phyloP scores from a whole-genome alignment of 129 eudicot genomes.

The Kitagawia praeruptora region DNA sequence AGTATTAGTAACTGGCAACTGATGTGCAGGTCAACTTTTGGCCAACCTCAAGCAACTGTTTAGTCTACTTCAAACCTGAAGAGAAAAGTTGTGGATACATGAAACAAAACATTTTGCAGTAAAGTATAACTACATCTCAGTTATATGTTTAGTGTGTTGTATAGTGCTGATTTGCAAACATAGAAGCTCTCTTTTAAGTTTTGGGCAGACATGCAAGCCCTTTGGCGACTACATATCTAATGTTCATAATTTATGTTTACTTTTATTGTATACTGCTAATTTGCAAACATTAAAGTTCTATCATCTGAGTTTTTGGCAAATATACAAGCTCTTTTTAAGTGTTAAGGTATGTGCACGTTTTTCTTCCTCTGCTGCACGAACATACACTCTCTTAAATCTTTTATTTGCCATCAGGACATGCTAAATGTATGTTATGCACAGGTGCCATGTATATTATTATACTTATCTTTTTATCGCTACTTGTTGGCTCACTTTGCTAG shows the following conservation, averaged over 20 bases:
- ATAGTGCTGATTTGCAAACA: background rate
- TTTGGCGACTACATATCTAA: background rate
- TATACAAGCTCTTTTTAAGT: background rate
- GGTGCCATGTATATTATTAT: too few species aligned
- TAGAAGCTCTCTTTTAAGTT: background rate
- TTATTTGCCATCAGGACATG: too few species aligned
- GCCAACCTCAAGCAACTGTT: constrained; percentile 53
- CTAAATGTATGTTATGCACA: too few species aligned
- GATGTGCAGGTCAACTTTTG: constrained; percentile 71
- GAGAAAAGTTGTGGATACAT: constrained; percentile 44
- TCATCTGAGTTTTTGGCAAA: background rate
- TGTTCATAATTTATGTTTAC: background rate
- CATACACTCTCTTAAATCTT: too few species aligned
- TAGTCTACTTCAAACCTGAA: constrained; percentile 32
- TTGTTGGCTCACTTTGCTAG: too few species aligned
- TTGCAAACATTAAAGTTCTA: too few species aligned
- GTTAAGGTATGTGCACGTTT: too few species aligned
- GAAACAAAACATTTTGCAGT: background rate
- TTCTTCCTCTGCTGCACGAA: too few species aligned
- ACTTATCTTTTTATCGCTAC: too few species aligned
- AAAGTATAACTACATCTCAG: background rate
- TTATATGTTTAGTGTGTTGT: background rate
- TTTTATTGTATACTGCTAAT: background rate
- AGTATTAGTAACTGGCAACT: background rate
- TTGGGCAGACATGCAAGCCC: background rate